Base-by-base conservation (phyloP, 495 filamentous ascomycete species). In the Cudoniella acicularis region DNA sequence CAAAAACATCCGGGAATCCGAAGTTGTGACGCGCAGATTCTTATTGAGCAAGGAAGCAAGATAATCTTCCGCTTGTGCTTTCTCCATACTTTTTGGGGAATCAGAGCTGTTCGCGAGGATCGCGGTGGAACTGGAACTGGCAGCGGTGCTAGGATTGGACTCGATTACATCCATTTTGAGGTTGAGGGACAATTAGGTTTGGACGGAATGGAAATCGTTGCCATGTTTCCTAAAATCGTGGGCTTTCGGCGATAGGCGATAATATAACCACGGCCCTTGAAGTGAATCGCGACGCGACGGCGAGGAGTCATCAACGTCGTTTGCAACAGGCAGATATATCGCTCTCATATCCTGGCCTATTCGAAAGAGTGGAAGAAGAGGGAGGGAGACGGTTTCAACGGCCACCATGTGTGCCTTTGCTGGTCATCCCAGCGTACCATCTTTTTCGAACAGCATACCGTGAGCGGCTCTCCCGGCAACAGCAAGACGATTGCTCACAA, bases 1-100 rank as follows among this genome's bases (percentile, higher is more conserved):
- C 40, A 90, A 78, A 72, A 98, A 98, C 76, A 96, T 87, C 43
- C 94, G 89, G 23, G 76, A 79, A 70, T 98, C 94, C 3, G 86
- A 89, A 23, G 87, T 89, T 64, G 90, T 84, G 52, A 98, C 76
- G 59, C 92, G 87, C 41, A 98, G 73, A 49, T 78, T 85, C 66
- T 83, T 84, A 72, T 82, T 84, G 26, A 91, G 71, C 56, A 88
- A 77, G 26, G 79, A 77, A 20, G 60, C 63, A 26, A 82, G 73
- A 56, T 72, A 83, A 47, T 64, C 59, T 56, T 66, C 61, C 45
- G 75, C 67, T 54, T 76, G 70, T 40, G 63, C 54, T 64, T 70
- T 72, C 21, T 71, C 64, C 63, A 68, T 70, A 53, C 58, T 54
- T n/a, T n/a, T n/a, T n/a, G n/a, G n/a, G n/a, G n/a, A n/a, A n/a